These are phyloP conservation scores for Apium graveolens DNA, from an alignment of 129 eudicot genomes.

Conservation along the genomic window DNA sequence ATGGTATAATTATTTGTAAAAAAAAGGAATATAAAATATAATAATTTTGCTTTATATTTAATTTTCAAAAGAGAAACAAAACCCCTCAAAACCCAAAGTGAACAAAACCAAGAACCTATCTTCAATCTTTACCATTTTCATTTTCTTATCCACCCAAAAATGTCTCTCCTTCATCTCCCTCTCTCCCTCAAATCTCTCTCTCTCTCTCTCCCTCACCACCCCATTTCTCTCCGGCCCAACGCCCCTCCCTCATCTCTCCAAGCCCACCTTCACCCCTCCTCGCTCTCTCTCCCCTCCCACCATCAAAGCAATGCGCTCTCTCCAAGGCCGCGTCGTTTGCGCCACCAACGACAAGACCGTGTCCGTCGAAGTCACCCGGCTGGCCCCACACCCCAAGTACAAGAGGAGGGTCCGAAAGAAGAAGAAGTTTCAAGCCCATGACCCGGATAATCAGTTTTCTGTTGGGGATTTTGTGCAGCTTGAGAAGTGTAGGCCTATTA, in stretches of 20 bases:
- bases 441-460: constrained; percentile 65
- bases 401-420: constrained; percentile 71
- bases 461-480: constrained; percentile 82
- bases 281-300: constrained; percentile 27
- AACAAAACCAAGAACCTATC: background rate
- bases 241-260: constrained; percentile 32
- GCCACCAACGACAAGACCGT: constrained; percentile 82
- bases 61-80: too few relatives aligned
- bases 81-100: background rate
- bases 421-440: constrained; percentile 96
- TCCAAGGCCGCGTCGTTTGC: constrained; percentile 78
- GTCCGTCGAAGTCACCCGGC: constrained; percentile 70
- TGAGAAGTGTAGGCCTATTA: constrained; percentile 70
- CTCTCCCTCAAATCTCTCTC: constrained; percentile 63
- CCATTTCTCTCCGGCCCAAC: constrained; percentile 69
- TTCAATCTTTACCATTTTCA: too few relatives aligned
- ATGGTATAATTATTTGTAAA: too few relatives aligned
- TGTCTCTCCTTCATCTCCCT: constrained; percentile 54
- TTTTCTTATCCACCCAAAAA: constrained; percentile 1
- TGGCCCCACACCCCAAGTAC: constrained; percentile 93
- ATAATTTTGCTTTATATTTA: too few relatives aligned
- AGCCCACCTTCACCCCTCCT: constrained; percentile 28
- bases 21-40: too few relatives aligned
- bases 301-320: constrained; percentile 59
- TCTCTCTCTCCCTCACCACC: constrained; percentile 44